Evolutionary conservation across 2,329 filamentous ascomycete genomes (phyloP).

Genomic region (Dactylellina leptospora): DNA sequence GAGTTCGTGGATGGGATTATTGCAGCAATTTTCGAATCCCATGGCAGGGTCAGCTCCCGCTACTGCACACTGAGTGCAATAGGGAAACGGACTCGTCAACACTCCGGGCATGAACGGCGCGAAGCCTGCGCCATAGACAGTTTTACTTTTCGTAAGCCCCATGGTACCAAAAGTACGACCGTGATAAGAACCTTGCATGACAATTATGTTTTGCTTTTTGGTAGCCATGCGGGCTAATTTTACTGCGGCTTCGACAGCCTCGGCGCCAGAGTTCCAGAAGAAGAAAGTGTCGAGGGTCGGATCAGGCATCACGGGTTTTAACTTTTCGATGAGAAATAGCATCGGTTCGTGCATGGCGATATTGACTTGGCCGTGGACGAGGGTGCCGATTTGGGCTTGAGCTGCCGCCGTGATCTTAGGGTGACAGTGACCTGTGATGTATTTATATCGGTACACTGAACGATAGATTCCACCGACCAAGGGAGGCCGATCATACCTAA

Average conservation of each 20-base stretch:
- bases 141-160: conserved; percentile 58
- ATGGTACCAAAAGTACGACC: conserved; percentile 60
- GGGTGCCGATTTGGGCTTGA: conserved; percentile 59
- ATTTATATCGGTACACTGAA: not conserved
- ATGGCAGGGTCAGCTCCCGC: conserved; percentile 58
- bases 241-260: conserved; percentile 59
- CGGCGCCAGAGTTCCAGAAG: conserved; percentile 61
- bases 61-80: conserved; percentile 60
- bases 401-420: conserved; percentile 60
- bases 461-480: not conserved
- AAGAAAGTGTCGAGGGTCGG: conserved; percentile 60
- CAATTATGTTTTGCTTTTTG: conserved; percentile 60
- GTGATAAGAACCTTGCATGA: conserved; percentile 61
- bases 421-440: conserved; percentile 58
- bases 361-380: conserved; percentile 61
- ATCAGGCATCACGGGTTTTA: conserved; percentile 60
- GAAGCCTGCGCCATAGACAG: conserved; percentile 59
- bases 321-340: conserved; percentile 57
- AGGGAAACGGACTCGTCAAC: conserved; percentile 60
- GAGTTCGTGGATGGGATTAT: conserved; percentile 60
- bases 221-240: conserved; percentile 60
- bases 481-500: conserved; percentile 14
- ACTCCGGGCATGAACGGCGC: conserved; percentile 61
- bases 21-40: conserved; percentile 60
- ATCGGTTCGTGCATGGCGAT: conserved; percentile 61